phyloP scores from a whole-genome alignment of 2,329 filamentous ascomycete genomes.

The Sclerotinia minor region DNA sequence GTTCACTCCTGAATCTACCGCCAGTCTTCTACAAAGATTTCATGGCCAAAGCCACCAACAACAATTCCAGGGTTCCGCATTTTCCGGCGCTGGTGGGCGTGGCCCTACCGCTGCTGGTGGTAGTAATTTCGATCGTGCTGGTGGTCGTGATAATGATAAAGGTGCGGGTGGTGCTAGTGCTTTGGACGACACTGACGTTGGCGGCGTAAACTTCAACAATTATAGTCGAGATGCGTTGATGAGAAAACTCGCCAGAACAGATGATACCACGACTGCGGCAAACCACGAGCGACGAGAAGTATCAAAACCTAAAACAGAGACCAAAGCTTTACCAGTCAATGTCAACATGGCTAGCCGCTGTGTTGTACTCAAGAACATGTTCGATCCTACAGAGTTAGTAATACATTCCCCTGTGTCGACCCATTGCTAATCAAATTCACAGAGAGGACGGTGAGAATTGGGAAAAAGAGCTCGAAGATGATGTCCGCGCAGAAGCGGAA shows the following conservation, averaged over 20 bases:
- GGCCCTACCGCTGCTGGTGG: slow-evolving; percentile 75
- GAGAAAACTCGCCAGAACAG: slow-evolving; percentile 95
- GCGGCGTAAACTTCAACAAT: slow-evolving; percentile 98
- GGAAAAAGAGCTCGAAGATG: slow-evolving; percentile 91
- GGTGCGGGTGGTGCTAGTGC: slow-evolving; percentile 85
- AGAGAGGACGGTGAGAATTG: slow-evolving; percentile 85
- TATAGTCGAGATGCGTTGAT: slow-evolving; percentile 98
- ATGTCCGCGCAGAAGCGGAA: slow-evolving; percentile 90
- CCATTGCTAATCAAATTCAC: slow-evolving; percentile 42
- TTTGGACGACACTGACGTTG: slow-evolving; percentile 95
- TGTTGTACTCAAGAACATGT: slow-evolving; percentile 93
- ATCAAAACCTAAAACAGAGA: slow-evolving; percentile 75
- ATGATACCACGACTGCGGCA: slow-evolving; percentile 66
- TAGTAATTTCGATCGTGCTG: slow-evolving; percentile 83
- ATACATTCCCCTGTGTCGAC: not conserved
- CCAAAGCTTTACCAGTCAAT: slow-evolving; percentile 76
- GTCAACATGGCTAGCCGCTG: slow-evolving; percentile 92
- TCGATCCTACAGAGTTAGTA: slow-evolving; percentile 85
- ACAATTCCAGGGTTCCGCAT: slow-evolving; percentile 84
- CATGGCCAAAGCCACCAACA: slow-evolving; percentile 71
- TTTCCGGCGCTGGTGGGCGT: slow-evolving; percentile 86
- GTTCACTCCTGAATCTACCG: slow-evolving; percentile 96
- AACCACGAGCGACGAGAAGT: slow-evolving; percentile 68
- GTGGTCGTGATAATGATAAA: slow-evolving; percentile 86
- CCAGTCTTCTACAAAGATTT: slow-evolving; percentile 88